phyloP scores from a whole-genome alignment of 768 basidiomycete genomes.

The Epithele typhae region DNA sequence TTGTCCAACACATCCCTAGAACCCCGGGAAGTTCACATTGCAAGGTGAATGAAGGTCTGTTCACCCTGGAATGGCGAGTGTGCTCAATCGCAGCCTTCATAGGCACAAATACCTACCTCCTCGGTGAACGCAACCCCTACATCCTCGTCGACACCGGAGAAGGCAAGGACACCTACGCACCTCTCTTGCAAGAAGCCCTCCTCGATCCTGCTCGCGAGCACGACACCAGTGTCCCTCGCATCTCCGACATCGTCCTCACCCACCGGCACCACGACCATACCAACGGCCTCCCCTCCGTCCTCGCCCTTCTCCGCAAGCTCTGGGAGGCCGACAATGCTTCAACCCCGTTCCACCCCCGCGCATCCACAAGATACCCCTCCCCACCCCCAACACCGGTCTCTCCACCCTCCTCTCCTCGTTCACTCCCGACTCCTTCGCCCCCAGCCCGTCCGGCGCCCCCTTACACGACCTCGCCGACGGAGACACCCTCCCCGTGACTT shows the following conservation, averaged over 20 bases:
- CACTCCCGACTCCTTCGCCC: constrained; percentile 39
- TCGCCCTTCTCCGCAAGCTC: constrained; percentile 57
- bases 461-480: constrained; percentile 59
- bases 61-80: not conserved
- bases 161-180: constrained; percentile 62
- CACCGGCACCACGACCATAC: constrained; percentile 91
- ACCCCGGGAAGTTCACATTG: constrained; percentile 84
- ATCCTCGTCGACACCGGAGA: constrained; percentile 83
- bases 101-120: constrained; percentile 90
- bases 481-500: constrained; percentile 43
- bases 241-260: constrained; percentile 89
- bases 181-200: constrained; percentile 62
- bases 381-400: constrained; percentile 31
- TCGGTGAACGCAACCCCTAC: constrained; percentile 68
- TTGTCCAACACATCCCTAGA: constrained; percentile 39
- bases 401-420: constrained; percentile 39
- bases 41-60: constrained; percentile 51
- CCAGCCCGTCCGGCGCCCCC: constrained; percentile 35
- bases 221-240: constrained; percentile 42
- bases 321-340: constrained; percentile 48
- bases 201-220: constrained; percentile 30
- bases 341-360: constrained; percentile 59
- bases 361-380: constrained; percentile 67
- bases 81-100: too few relatives aligned
- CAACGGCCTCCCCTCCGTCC: constrained; percentile 67